Percentiles rank a stretch among this genome's conserved stretches.
Evolutionary conservation across 2,329 filamentous ascomycete species (phyloP).

Genomic region (Clarireedia paspali): DNA sequence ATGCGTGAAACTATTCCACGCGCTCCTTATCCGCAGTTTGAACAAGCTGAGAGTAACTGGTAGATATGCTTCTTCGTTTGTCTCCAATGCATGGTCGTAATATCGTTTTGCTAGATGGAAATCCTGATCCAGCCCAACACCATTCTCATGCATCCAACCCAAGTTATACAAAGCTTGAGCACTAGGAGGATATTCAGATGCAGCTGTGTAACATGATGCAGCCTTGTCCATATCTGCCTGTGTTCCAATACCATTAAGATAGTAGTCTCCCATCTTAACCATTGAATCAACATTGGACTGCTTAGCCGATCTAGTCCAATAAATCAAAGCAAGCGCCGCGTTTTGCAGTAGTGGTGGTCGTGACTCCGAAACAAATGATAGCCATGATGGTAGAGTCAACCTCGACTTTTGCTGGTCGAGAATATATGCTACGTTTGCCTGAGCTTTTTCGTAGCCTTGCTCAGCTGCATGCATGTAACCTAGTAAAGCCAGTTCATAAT

Average conservation of each 20-base stretch:
- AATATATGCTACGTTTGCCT: slow-evolving; percentile 66
- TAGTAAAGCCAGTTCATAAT: slow-evolving; percentile 56
- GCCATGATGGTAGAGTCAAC: slow-evolving; percentile 36
- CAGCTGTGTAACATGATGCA: slow-evolving; percentile 84
- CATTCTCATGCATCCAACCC: slow-evolving; percentile 99
- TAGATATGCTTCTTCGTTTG: slow-evolving; percentile 88
- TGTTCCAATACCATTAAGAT: slow-evolving; percentile 74
- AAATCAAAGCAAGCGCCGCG: slow-evolving; percentile 56
- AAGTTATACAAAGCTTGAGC: slow-evolving; percentile 96
- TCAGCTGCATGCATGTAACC: slow-evolving; percentile 67
- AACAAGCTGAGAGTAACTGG: slow-evolving; percentile 84
- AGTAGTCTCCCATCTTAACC: slow-evolving; percentile 98
- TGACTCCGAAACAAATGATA: slow-evolving; percentile 28
- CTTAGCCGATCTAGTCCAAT: slow-evolving; percentile 91
- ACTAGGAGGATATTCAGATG: slow-evolving; percentile 83
- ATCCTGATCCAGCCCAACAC: slow-evolving; percentile 84
- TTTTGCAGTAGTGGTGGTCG: slow-evolving; percentile 44
- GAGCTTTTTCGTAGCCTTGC: slow-evolving; percentile 63
- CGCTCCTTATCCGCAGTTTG: slow-evolving; percentile 77
- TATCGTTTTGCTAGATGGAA: slow-evolving; percentile 95
- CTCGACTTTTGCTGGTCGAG: slow-evolving; percentile 55
- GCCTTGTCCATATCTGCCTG: slow-evolving; percentile 72
- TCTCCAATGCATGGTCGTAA: slow-evolving; percentile 86
- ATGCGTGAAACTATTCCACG: slow-evolving; percentile 88
- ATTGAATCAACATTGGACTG: slow-evolving; percentile 90